Evolutionary conservation across 345 rosid genomes (phyloP).

Genomic region (Camelina neglecta): DNA sequence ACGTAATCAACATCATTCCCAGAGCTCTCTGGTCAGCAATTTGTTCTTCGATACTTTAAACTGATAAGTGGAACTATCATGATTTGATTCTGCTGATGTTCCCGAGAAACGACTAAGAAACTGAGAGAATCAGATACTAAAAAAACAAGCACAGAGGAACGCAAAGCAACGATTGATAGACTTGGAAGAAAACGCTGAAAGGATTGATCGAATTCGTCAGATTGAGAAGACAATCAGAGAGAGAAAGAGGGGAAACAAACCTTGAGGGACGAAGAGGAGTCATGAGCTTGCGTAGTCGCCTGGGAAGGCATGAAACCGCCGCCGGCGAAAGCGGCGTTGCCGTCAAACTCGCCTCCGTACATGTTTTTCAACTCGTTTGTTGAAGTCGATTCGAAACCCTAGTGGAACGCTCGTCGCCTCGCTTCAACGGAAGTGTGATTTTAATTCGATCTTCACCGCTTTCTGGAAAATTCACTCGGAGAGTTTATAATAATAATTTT

Average conservation of each 20-base stretch:
- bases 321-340: constrained; percentile 82
- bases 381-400: constrained; percentile 32
- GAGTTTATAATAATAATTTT: too few species aligned
- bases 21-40: background rate
- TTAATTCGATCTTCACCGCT: background rate
- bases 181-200: constrained; percentile 4
- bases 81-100: background rate
- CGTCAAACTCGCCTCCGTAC: constrained; percentile 76
- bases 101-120: constrained; percentile 31
- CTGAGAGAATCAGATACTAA: constrained; percentile 7
- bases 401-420: constrained; percentile 21
- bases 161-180: background rate
- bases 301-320: constrained; percentile 94
- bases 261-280: constrained; percentile 55
- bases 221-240: constrained; percentile 4
- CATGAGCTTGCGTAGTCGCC: constrained; percentile 57
- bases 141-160: background rate
- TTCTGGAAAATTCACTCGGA: background rate
- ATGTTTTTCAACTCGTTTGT: constrained; percentile 35
- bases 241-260: constrained; percentile 37
- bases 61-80: background rate
- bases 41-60: background rate
- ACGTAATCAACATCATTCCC: background rate
- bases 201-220: background rate
- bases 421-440: constrained; percentile 9